Base-by-base conservation (phyloP, 257 asterid species). In the Ligustrum vulgare region DNA sequence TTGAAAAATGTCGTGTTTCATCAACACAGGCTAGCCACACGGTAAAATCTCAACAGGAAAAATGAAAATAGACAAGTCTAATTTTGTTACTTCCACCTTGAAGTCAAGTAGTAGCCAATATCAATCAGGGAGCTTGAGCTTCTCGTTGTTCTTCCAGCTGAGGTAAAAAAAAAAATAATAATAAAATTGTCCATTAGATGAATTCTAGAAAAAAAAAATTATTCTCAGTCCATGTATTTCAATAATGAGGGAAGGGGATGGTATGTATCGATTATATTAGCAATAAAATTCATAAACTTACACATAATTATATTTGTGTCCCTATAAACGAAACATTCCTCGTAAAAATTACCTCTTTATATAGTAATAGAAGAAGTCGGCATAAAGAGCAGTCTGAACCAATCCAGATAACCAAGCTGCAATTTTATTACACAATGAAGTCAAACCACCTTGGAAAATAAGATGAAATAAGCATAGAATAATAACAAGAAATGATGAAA, bases 381-480 rank as follows among this genome's bases (percentile, higher is more conserved):
- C 86, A 47, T 86, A 86, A n/a, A 86, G 84, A 41, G 86, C 86
- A 28, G 87, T 86, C 78, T 86, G 89, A 75, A 83, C 84, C 77
- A 83, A 72, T 18, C 89, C 89, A 8, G 89, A 81, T 23, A 81
- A 10, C 89, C 89, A 86, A 67, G 89, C 87, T 86, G 82, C 74
- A 75, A 10, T 56, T 71, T 23, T 45, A 71, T 72, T 79, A 35
- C 71, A 64, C 20, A 41, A 47, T 47, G 47, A 63, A 51, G 65
- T 75, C 35, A 67, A 35, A 34, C 65, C 65, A 60, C n/a, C 4
- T 16, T 23, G 74, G 11, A 68, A 47, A 35, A 41, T 3, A 7
- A 39, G 35, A 36, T 3, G 12, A 65, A 51, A 45, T 28, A 58
- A 4, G 56, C 8, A 5, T 13, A 35, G 60, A 20, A 28, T 3